phyloP scores from a whole-genome alignment of 352 stramenopile species.

The Phytopythium sindhum region DNA sequence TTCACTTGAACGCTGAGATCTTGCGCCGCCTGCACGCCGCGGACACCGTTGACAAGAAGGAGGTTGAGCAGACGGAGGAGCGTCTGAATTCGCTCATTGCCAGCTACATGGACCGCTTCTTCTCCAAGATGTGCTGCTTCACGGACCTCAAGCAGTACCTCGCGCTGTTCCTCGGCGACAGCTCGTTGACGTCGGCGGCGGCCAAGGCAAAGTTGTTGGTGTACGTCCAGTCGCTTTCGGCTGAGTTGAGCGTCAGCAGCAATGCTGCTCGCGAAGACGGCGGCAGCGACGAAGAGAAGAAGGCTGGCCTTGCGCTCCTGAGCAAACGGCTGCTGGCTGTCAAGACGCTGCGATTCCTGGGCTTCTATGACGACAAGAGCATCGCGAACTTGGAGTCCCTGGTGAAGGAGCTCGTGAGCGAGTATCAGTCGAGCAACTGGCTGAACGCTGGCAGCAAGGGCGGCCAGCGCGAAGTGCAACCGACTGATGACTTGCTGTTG shows the following conservation, averaged over 20 bases:
- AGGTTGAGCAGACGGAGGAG: slow-evolving; percentile 30
- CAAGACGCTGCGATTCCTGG: slow-evolving; percentile 73
- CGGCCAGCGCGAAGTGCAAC: slow-evolving; percentile 80
- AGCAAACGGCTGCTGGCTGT: slow-evolving; percentile 57
- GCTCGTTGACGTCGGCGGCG: slow-evolving; percentile 22
- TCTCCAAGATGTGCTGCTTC: slow-evolving; percentile 84
- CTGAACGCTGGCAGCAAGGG: slow-evolving; percentile 68
- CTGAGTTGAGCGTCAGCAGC: slow-evolving; percentile 16
- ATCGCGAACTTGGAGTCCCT: slow-evolving; percentile 32
- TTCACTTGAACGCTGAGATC: slow-evolving; percentile 54
- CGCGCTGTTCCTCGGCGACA: slow-evolving; percentile 34
- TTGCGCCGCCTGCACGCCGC: slow-evolving; percentile 29
- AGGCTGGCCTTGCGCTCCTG: slow-evolving; percentile 42
- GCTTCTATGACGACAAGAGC: slow-evolving; percentile 29
- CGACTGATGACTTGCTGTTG: slow-evolving; percentile 79
- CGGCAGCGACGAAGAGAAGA: slow-evolving; percentile 27
- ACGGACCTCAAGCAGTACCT: slow-evolving; percentile 83
- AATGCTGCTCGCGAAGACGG: slow-evolving; percentile 15
- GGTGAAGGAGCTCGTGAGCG: slow-evolving; percentile 43
- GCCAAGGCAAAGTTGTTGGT: slow-evolving; percentile 36
- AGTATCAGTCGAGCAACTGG: slow-evolving; percentile 72
- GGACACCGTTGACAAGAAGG: slow-evolving; percentile 5
- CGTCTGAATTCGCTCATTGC: slow-evolving; percentile 47
- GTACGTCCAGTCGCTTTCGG: slow-evolving; percentile 32
- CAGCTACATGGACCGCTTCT: slow-evolving; percentile 65